These are phyloP conservation scores for Antrodiella citrinella DNA, from an alignment of 768 basidiomycete genomes.

Conservation along the genomic window DNA sequence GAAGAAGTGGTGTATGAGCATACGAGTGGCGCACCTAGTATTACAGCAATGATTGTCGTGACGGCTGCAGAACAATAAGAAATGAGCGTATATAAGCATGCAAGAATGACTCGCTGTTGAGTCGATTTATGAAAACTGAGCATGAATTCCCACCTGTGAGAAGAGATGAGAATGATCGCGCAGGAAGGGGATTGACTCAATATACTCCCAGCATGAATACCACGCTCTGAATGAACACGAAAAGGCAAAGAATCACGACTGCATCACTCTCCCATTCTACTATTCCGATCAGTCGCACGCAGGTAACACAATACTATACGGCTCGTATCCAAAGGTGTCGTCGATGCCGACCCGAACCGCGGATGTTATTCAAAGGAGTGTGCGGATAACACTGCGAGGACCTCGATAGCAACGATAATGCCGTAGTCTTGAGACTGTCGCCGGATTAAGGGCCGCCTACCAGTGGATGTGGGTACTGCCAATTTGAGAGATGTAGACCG, in stretches of 20 bases:
- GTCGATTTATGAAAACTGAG: not conserved
- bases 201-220: slow-evolving; percentile 3
- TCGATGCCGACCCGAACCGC: no score
- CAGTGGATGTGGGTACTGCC: no score
- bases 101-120: not conserved
- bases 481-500: no score
- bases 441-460: no score
- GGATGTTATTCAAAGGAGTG: no score
- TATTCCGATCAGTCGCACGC: no score
- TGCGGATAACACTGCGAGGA: no score
- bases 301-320: no score
- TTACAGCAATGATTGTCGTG: not conserved
- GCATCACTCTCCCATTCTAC: slow-evolving; percentile 2
- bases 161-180: not conserved
- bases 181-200: not conserved
- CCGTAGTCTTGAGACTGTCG: no score
- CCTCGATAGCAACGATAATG: no score
- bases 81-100: not conserved
- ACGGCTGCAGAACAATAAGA: not conserved
- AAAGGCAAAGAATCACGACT: not conserved
- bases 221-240: slow-evolving; percentile 2
- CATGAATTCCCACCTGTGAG: slow-evolving; percentile 4
- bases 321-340: no score
- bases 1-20: not conserved
- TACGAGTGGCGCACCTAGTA: not conserved